These are phyloP conservation scores for Fusarium mundagurra DNA, from an alignment of 2,329 filamentous ascomycete species.

Conservation along the genomic window DNA sequence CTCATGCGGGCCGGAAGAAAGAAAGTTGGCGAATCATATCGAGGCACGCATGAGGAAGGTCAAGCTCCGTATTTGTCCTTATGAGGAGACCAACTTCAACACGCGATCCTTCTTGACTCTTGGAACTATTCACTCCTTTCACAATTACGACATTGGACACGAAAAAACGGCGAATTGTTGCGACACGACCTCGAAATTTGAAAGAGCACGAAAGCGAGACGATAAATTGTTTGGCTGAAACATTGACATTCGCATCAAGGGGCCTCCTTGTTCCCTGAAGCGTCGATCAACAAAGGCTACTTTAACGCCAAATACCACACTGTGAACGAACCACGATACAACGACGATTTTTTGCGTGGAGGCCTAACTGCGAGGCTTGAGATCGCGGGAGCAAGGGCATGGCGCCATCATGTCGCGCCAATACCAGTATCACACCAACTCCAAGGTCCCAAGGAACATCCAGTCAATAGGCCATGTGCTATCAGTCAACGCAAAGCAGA, in stretches of 20 bases:
- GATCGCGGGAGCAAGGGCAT: conserved; percentile 35
- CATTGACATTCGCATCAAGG: conserved; percentile 18
- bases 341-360: not conserved
- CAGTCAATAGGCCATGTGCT: conserved; percentile 39
- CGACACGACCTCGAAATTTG: not conserved
- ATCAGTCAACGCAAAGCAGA: conserved; percentile 31
- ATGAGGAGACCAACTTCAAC: conserved; percentile 18
- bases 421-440: conserved; percentile 30
- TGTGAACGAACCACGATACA: conserved; percentile 1
- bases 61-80: conserved; percentile 27
- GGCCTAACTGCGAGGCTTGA: not conserved
- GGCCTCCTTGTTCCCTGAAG: conserved; percentile 26
- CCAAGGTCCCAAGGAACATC: conserved; percentile 25
- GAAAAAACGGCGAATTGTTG: not conserved
- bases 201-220: not conserved
- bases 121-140: not conserved
- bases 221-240: conserved; percentile 1
- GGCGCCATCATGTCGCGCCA: conserved; percentile 46
- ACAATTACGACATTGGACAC: not conserved
- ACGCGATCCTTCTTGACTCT: conserved; percentile 13
- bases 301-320: not conserved
- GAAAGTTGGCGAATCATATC: conserved; percentile 19
- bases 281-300: conserved; percentile 20
- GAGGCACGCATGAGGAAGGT: conserved; percentile 11
- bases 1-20: conserved; percentile 21